Conservation (phyloP, 2,329 filamentous ascomycete genomes). For the Phaeomoniella chlamydospora region DNA sequence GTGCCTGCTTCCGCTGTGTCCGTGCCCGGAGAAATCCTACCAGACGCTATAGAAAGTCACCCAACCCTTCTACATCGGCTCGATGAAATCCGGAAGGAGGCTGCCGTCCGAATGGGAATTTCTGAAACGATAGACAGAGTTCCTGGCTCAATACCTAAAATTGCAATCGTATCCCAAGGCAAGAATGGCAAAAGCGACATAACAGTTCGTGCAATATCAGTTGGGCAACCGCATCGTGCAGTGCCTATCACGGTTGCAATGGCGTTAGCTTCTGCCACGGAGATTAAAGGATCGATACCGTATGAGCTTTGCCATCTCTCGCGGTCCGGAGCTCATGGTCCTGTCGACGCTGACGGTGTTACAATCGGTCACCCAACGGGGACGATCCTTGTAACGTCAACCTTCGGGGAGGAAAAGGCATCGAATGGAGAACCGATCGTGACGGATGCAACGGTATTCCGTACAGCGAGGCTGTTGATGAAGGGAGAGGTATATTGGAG, state of each 20-base stretch:
- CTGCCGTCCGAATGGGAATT: constrained; percentile 50
- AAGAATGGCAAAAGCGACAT: constrained; percentile 21
- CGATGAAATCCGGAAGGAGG: constrained; percentile 41
- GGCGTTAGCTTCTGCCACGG: constrained; percentile 32
- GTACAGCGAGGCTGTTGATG: no score
- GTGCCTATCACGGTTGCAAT: constrained; percentile 42
- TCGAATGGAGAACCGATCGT: not conserved
- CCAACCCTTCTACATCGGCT: constrained; percentile 29
- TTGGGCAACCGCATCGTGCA: constrained; percentile 42
- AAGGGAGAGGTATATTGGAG: no score
- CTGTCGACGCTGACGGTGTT: constrained; percentile 14
- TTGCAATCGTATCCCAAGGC: constrained; percentile 37
- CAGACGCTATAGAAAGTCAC: constrained; percentile 37
- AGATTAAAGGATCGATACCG: constrained; percentile 26
- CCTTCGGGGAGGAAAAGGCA: constrained; percentile 19
- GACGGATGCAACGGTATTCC: no score
- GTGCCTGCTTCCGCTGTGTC: constrained; percentile 39
- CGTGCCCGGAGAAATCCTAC: constrained; percentile 35
- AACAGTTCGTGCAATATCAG: constrained; percentile 36
- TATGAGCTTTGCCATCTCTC: no score
- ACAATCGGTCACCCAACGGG: constrained; percentile 33
- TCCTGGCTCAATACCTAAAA: constrained; percentile 46
- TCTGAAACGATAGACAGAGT: constrained; percentile 32
- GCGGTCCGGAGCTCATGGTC: no score
- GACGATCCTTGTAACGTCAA: constrained; percentile 26